A percentile compares a stretch with the other conserved stretches of the same genome.
These are phyloP conservation scores for Phytopythium delawarense DNA, from an alignment of 352 stramenopile genomes.

Conservation along the genomic window DNA sequence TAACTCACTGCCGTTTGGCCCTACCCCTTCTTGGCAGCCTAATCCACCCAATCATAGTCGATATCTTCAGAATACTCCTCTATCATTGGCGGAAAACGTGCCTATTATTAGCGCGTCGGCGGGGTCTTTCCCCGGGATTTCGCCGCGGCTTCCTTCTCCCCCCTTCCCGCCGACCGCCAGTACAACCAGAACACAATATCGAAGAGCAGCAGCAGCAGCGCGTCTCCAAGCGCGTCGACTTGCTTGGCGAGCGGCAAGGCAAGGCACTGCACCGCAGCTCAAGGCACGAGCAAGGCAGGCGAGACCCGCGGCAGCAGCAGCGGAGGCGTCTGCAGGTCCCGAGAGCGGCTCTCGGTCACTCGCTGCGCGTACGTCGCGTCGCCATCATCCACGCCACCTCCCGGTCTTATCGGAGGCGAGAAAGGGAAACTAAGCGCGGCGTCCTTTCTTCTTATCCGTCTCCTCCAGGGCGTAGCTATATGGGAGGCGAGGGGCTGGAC, in stretches of 20 bases:
- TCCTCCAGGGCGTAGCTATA: not conserved
- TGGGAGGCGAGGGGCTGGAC: slow-evolving; percentile 33
- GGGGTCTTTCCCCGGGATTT: not conserved
- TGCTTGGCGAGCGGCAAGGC: no score
- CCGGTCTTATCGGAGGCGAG: not conserved
- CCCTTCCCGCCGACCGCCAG: not conserved
- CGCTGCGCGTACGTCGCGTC: not conserved
- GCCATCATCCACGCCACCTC: no score
- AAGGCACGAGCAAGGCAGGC: no score
- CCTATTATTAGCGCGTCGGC: not conserved
- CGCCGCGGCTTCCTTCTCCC: not conserved
- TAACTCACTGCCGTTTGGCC: not conserved
- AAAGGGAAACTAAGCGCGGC: not conserved
- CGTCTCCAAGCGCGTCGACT: not conserved
- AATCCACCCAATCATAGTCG: not conserved
- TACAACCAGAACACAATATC: slow-evolving; percentile 2
- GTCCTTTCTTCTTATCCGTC: not conserved
- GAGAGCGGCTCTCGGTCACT: not conserved
- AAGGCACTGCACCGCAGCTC: no score
- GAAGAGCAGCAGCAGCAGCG: not conserved
- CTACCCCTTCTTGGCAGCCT: not conserved
- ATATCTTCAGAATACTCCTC: not conserved
- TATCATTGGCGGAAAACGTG: not conserved
- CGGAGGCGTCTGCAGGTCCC: not conserved
- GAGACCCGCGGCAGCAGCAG: not conserved